A percentile compares a stretch with the other conserved stretches of the same genome.
phyloP scores from a whole-genome alignment of 2,329 filamentous ascomycete species.

The Nectriaceae sp. region DNA sequence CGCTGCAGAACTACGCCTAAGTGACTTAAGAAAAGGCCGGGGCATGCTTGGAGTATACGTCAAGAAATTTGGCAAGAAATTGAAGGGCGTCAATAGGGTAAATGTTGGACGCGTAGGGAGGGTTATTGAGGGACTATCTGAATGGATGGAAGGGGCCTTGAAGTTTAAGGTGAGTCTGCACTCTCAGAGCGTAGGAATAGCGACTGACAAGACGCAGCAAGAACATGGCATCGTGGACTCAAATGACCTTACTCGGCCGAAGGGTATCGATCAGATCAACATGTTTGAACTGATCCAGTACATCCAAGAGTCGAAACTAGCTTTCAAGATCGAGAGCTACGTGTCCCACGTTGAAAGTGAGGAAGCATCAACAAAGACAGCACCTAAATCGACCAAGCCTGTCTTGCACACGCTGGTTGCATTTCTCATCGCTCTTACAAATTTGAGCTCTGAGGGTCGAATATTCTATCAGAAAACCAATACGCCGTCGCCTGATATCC shows the following conservation, averaged over 20 bases:
- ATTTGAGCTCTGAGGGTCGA: slow-evolving; percentile 72
- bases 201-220: slow-evolving; percentile 19
- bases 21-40: slow-evolving; percentile 72
- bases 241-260: slow-evolving; percentile 73
- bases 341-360: slow-evolving; percentile 61
- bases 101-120: slow-evolving; percentile 88
- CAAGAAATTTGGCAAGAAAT: slow-evolving; percentile 80
- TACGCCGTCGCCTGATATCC: slow-evolving; percentile 46
- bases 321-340: slow-evolving; percentile 93
- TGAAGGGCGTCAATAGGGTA: slow-evolving; percentile 89
- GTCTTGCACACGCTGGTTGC: slow-evolving; percentile 58
- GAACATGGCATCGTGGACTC: slow-evolving; percentile 70
- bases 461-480: slow-evolving; percentile 61
- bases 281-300: slow-evolving; percentile 86
- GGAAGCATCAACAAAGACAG: slow-evolving; percentile 28
- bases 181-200: too few relatives aligned
- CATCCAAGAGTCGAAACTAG: slow-evolving; percentile 87
- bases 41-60: slow-evolving; percentile 80
- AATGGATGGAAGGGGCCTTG: slow-evolving; percentile 63
- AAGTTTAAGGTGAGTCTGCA: slow-evolving; percentile 45
- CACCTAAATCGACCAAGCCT: slow-evolving; percentile 38
- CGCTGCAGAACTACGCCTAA: slow-evolving; percentile 73
- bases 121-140: slow-evolving; percentile 75
- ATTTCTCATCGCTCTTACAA: slow-evolving; percentile 80
- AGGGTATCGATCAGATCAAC: slow-evolving; percentile 94